Conservation (phyloP, 1,139 yeast genomes). For the Torulaspora globosa region DNA sequence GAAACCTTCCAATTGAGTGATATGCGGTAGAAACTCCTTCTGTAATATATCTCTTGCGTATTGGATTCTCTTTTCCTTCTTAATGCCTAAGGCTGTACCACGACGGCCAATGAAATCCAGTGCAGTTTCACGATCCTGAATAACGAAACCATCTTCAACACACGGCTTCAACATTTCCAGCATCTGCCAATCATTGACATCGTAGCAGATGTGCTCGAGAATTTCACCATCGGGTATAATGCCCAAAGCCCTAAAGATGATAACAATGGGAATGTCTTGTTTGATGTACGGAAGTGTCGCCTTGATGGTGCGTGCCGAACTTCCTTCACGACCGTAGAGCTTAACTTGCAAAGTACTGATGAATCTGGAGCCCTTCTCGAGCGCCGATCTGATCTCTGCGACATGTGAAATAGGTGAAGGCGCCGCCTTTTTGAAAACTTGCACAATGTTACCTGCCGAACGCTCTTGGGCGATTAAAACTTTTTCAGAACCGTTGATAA, state of each 20-base stretch:
- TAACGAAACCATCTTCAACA: constrained; percentile 97
- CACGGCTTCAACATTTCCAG: constrained; percentile 98
- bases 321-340: constrained; percentile 77
- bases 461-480: constrained; percentile 98
- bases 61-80: constrained; percentile 96
- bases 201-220: constrained; percentile 95
- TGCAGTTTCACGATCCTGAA: constrained; percentile 97
- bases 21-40: constrained; percentile 93
- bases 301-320: constrained; percentile 76
- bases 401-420: constrained; percentile 95
- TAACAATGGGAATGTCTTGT: constrained; percentile 93
- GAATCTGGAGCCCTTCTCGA: constrained; percentile 94
- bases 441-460: constrained; percentile 96
- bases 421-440: constrained; percentile 95
- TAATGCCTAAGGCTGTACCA: constrained; percentile 89
- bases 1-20: constrained; percentile 95
- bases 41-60: constrained; percentile 95
- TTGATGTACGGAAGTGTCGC: constrained; percentile 95
- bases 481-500: constrained; percentile 96
- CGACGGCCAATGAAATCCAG: constrained; percentile 97
- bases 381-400: constrained; percentile 94
- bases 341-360: constrained; percentile 93
- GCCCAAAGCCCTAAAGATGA: constrained; percentile 96
- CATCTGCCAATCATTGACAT: constrained; percentile 98
- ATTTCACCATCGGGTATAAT: constrained; percentile 99